A percentile compares a stretch with the other conserved stretches of the same genome.
phyloP scores from a whole-genome alignment of 495 filamentous ascomycete genomes.

The Ramalina peruviana region DNA sequence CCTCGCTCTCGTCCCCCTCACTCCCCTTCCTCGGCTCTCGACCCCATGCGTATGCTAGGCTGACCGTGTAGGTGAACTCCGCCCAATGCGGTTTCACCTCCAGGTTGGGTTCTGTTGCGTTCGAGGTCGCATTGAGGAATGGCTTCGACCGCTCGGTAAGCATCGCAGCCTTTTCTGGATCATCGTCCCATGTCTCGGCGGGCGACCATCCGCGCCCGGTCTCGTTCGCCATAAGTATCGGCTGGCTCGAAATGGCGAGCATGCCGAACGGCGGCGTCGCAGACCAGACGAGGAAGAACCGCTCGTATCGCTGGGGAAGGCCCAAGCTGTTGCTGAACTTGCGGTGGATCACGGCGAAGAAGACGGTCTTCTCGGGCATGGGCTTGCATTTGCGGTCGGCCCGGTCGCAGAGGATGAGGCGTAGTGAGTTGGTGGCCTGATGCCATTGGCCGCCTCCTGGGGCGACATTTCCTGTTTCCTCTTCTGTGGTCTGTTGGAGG shows the following conservation, averaged over 20 bases:
- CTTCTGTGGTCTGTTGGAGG: constrained; percentile 10
- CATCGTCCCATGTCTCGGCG: constrained; percentile 24
- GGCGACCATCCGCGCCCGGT: constrained; percentile 23
- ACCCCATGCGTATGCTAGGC: constrained; percentile 27
- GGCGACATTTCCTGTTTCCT: constrained; percentile 4
- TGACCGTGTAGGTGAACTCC: constrained; percentile 27
- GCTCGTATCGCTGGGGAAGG: constrained; percentile 26
- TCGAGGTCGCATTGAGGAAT: background rate
- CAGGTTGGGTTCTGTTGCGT: constrained; percentile 10
- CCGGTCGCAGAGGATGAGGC: constrained; percentile 23
- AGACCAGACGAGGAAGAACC: constrained; percentile 25
- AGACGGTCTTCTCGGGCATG: constrained; percentile 18
- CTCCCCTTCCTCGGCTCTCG: constrained; percentile 5
- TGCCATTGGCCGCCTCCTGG: constrained; percentile 19
- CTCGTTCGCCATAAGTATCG: constrained; percentile 25
- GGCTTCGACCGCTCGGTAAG: constrained; percentile 3
- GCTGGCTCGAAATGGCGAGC: constrained; percentile 22
- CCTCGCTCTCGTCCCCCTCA: constrained; percentile 16
- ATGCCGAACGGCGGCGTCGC: constrained; percentile 22
- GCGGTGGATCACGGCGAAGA: constrained; percentile 24
- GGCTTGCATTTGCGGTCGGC: constrained; percentile 16
- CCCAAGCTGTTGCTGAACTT: constrained; percentile 22
- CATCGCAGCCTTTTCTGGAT: constrained; percentile 5
- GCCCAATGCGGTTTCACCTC: constrained; percentile 20
- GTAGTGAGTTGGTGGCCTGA: constrained; percentile 25